These are phyloP conservation scores for Fusarium xyrophilum DNA, from an alignment of 2,329 filamentous ascomycete genomes.

Conservation along the genomic window DNA sequence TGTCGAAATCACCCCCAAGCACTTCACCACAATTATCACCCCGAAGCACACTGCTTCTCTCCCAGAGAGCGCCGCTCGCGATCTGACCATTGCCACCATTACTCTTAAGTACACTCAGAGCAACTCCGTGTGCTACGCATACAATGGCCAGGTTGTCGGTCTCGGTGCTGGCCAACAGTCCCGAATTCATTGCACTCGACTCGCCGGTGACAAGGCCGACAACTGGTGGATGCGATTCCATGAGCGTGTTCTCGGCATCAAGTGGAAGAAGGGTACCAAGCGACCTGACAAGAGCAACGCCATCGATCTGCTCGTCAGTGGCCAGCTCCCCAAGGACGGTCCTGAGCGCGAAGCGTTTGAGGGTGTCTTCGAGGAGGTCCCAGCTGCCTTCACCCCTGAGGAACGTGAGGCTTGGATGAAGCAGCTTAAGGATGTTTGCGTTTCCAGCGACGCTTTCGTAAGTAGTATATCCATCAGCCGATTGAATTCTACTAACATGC, in stretches of 20 bases:
- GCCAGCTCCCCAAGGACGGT: conserved; percentile 82
- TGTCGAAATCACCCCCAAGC: conserved; percentile 80
- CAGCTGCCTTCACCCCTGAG: conserved; percentile 78
- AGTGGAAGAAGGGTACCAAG: conserved; percentile 98
- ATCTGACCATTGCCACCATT: conserved; percentile 94
- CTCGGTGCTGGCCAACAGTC: conserved; percentile 97
- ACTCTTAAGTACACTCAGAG: conserved; percentile 98
- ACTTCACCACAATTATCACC: conserved; percentile 84
- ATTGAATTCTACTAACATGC: conserved; percentile 34
- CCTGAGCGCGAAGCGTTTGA: conserved; percentile 88
- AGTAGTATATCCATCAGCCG: conserved; percentile 49
- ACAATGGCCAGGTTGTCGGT: conserved; percentile 91
- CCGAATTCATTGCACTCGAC: conserved; percentile 96
- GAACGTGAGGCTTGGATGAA: conserved; percentile 87
- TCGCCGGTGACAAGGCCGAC: conserved; percentile 97
- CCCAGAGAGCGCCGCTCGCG: conserved; percentile 81
- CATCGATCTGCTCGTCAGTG: conserved; percentile 92
- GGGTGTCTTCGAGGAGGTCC: conserved; percentile 87
- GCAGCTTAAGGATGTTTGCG: conserved; percentile 81
- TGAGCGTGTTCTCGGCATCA: conserved; percentile 82
- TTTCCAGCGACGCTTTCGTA: conserved; percentile 95
- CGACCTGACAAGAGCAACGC: conserved; percentile 97
- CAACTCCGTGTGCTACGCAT: conserved; percentile 97
- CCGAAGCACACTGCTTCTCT: conserved; percentile 79
- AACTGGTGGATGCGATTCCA: conserved; percentile 99